These are phyloP conservation scores for Lipomyces orientalis DNA, from an alignment of 805 yeast genomes.

Conservation along the genomic window DNA sequence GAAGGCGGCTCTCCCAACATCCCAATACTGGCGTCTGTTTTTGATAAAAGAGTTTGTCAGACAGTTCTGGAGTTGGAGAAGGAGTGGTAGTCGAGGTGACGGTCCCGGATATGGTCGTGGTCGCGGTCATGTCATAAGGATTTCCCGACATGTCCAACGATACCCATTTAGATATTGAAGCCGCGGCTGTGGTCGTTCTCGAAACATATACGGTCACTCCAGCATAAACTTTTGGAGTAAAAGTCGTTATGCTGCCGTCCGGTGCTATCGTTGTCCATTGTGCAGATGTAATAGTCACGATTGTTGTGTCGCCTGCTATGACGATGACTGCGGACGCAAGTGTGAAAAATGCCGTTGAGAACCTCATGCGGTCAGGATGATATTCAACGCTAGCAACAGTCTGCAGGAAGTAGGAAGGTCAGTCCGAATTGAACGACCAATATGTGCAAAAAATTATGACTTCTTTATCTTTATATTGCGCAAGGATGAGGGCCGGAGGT, in stretches of 20 bases:
- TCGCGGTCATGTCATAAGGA: slow-evolving; percentile 44
- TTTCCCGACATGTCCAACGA: slow-evolving; percentile 54
- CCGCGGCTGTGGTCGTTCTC: slow-evolving; percentile 43
- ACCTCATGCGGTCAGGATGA: not conserved
- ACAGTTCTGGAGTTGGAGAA: too few species aligned
- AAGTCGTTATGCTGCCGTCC: slow-evolving; percentile 40
- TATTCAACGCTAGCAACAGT: not conserved
- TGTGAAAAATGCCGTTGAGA: not conserved
- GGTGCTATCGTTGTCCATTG: slow-evolving; percentile 37
- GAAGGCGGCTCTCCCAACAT: too few species aligned
- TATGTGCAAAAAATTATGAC: not conserved
- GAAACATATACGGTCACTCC: slow-evolving; percentile 60
- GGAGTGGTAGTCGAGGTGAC: too few species aligned
- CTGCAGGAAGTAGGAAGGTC: not conserved
- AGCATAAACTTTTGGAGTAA: slow-evolving; percentile 69
- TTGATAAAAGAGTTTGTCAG: too few species aligned
- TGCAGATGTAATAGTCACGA: slow-evolving; percentile 11
- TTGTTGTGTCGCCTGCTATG: slow-evolving; percentile 16
- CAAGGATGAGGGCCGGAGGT: too few species aligned
- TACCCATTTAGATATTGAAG: slow-evolving; percentile 51
- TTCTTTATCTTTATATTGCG: too few species aligned
- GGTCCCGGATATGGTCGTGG: not conserved
- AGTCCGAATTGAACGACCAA: not conserved
- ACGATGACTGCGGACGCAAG: slow-evolving; percentile 5
- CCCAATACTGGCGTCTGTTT: too few species aligned